These are phyloP conservation scores for Bertia moriformis DNA, from an alignment of 2,329 filamentous ascomycete species.

Conservation along the genomic window DNA sequence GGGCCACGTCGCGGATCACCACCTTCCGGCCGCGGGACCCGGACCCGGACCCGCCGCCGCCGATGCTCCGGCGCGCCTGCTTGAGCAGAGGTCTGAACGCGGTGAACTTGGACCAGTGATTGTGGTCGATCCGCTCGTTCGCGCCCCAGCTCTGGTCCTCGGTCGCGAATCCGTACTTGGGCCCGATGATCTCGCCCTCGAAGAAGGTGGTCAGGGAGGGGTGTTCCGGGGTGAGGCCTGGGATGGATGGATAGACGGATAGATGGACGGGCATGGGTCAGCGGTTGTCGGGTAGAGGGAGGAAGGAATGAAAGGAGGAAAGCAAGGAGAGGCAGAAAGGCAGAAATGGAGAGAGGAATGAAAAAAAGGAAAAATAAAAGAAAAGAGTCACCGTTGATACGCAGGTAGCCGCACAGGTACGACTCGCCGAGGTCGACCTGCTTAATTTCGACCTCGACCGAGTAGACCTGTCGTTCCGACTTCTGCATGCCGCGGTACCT, in stretches of 20 bases:
- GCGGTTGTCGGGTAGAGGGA: conserved; percentile 1
- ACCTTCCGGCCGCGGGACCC: conserved; percentile 36
- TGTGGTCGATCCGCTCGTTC: conserved; percentile 76
- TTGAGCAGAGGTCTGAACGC: conserved; percentile 66
- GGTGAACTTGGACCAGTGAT: conserved; percentile 82
- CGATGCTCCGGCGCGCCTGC: conserved; percentile 39
- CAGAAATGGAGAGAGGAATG: no score
- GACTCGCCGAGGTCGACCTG: conserved; percentile 90
- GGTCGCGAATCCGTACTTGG: conserved; percentile 83
- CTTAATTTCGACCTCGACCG: conserved; percentile 93
- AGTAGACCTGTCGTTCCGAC: conserved; percentile 83
- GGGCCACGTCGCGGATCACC: conserved; percentile 55
- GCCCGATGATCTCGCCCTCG: conserved; percentile 92
- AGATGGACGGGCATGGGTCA: not conserved
- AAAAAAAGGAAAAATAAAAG: conserved; percentile 6
- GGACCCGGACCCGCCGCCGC: conserved; percentile 40
- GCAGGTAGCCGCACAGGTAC: conserved; percentile 84
- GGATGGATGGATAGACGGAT: conserved; percentile 1
- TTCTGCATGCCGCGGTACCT: conserved; percentile 82
- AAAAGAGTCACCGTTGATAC: conserved; percentile 64
- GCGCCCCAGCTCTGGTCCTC: conserved; percentile 83
- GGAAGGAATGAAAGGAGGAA: conserved; percentile 3
- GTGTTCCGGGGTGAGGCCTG: conserved; percentile 86
- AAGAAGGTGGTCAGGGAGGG: conserved; percentile 97
- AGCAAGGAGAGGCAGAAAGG: conserved; percentile 2